phyloP scores from a whole-genome alignment of 2,329 filamentous ascomycete genomes.

The Penicillium aurantiogriseum region DNA sequence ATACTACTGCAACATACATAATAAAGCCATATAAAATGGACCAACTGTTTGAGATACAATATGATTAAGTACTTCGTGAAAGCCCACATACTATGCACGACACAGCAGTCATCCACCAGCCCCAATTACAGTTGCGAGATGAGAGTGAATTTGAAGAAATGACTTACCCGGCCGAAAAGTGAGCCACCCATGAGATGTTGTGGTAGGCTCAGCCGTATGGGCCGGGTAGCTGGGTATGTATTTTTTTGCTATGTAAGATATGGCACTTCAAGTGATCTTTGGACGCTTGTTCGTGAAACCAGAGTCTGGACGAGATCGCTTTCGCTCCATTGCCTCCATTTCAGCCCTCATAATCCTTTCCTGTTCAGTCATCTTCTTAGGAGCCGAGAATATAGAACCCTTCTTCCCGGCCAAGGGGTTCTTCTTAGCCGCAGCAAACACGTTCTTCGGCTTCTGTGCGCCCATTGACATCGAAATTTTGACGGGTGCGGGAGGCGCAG shows the following conservation, averaged over 20 bases:
- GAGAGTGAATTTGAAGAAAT: not conserved
- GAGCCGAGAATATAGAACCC: conserved; percentile 55
- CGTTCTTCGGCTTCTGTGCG: conserved; percentile 57
- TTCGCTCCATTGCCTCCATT: conserved; percentile 60
- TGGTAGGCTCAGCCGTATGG: not conserved
- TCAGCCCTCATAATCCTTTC: conserved; percentile 88
- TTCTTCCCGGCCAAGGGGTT: conserved; percentile 71
- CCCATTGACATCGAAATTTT: conserved; percentile 64
- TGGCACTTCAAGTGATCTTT: conserved; percentile 29
- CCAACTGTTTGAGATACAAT: too few species aligned
- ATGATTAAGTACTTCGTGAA: too few species aligned
- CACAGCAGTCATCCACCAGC: too few species aligned
- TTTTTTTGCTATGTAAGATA: not conserved
- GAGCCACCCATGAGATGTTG: not conserved
- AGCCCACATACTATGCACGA: too few species aligned
- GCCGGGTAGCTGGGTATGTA: not conserved
- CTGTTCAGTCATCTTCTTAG: conserved; percentile 83
- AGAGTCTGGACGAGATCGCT: conserved; percentile 49
- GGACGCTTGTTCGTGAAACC: conserved; percentile 38
- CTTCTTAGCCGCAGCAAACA: conserved; percentile 67
- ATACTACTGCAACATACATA: too few species aligned
- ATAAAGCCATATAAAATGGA: too few species aligned
- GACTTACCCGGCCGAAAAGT: not conserved
- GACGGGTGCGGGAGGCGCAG: conserved; percentile 21
- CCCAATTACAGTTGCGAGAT: not conserved